Evolutionary conservation across 352 stramenopile species (phyloP), one percentile per base, ranked within the genome.

Genomic region (Phytophthora constricta): DNA sequence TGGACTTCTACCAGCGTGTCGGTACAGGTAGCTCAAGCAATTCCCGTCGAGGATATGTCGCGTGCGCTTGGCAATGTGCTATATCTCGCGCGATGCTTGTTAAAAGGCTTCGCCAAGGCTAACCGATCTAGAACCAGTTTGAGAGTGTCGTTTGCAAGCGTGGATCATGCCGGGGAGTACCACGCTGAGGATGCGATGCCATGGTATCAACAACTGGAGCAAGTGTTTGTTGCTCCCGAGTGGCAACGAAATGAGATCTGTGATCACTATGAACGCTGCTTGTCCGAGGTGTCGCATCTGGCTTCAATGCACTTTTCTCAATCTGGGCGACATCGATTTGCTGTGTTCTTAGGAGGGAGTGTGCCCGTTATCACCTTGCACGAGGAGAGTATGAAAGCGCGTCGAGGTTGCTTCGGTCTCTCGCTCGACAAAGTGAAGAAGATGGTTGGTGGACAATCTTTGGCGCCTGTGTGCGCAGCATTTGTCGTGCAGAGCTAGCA

Each of bases 381-480:
- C 72, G 79, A 25, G 68, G 66, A 1, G 81, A 90, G 43, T 91
- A 84, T 34, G 82, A 91, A 53, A 90, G 74, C 33, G 84, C 84
- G 3, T 92, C 82, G 0, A 72, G 82, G 5, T 59, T 92, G 2
- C 77, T 92, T n/a, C 80, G 84, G 4, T 90, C 83, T 0, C 79
- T 92, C 9, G 78, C 83, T 9, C 77, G 82, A 4, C 87, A 92
- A 67, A 90, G 81, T 42, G 74, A 92, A 53, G 81, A 90, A 65
- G 87, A 95, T 65, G 86, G 89, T 11, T 95, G 87, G 87, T 91
- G 79, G 77, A 31, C 23, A 2, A 83, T 93, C 13, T 81, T 87
- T 55, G 72, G 70, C 28, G 76, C 77, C 46, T 88, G 72, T 49
- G 72, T 89, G 10, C 77, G 68, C 2, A 68, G 70, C 47, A 88